phyloP scores from a whole-genome alignment of 805 yeast species.

The Metschnikowia continentalis region DNA sequence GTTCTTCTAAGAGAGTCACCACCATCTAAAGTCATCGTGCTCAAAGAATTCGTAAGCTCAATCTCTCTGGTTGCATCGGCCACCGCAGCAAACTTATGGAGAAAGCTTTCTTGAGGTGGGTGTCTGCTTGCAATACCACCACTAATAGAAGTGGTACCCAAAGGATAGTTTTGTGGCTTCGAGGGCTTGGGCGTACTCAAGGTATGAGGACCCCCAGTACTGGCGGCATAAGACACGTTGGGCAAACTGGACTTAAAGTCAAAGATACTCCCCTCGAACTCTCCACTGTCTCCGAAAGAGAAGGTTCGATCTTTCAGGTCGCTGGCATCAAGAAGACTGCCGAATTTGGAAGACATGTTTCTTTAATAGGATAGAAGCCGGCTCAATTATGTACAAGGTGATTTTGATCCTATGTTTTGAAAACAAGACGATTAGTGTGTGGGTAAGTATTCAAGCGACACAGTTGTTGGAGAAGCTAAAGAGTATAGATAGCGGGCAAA shows the following conservation, averaged over 20 bases:
- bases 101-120: slow-evolving; percentile 47
- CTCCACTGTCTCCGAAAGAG: slow-evolving; percentile 42
- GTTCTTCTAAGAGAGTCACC: slow-evolving; percentile 42
- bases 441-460: not conserved
- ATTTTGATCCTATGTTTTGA: not conserved
- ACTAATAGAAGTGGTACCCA: slow-evolving; percentile 60
- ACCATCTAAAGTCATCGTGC: slow-evolving; percentile 33
- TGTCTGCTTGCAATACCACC: slow-evolving; percentile 50
- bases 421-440: not conserved
- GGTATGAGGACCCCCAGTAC: slow-evolving; percentile 21
- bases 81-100: slow-evolving; percentile 60
- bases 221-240: slow-evolving; percentile 19
- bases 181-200: slow-evolving; percentile 14
- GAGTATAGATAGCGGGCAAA: not conserved
- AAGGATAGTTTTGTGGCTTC: slow-evolving; percentile 26
- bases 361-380: not conserved
- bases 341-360: slow-evolving; percentile 23
- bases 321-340: slow-evolving; percentile 33
- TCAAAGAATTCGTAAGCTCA: slow-evolving; percentile 45
- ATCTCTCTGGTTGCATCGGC: slow-evolving; percentile 69
- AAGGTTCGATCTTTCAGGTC: slow-evolving; percentile 41
- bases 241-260: slow-evolving; percentile 44
- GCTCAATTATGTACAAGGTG: slow-evolving; percentile 21
- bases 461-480: not conserved
- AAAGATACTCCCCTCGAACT: slow-evolving; percentile 39